Conservation (phyloP, 768 basidiomycete species). For the Boletus rubescentipes region DNA sequence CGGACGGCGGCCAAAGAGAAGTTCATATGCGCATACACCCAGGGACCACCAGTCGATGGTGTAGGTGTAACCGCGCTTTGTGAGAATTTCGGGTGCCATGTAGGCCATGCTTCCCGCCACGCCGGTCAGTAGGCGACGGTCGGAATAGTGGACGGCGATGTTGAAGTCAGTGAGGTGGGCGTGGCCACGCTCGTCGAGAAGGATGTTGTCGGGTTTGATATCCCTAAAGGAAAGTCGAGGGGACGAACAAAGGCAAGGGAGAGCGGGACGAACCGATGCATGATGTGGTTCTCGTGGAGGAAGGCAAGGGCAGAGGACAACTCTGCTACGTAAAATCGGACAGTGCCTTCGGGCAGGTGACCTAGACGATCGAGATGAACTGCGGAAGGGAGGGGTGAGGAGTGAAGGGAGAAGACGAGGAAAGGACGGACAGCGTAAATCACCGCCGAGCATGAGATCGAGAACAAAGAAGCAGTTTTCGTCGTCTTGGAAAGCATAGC, state of each 20-base stretch:
- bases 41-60: slow-evolving; percentile 98
- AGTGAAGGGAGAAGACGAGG: not conserved
- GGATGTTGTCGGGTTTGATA: slow-evolving; percentile 96
- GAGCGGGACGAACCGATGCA: slow-evolving; percentile 74
- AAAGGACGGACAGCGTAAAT: slow-evolving; percentile 74
- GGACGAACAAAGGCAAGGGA: too few relatives aligned
- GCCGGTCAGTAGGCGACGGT: slow-evolving; percentile 79
- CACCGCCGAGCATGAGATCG: slow-evolving; percentile 96
- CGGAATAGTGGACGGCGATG: slow-evolving; percentile 95
- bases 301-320: slow-evolving; percentile 85
- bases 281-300: slow-evolving; percentile 90
- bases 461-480: slow-evolving; percentile 99
- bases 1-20: slow-evolving; percentile 87
- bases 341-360: slow-evolving; percentile 69
- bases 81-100: slow-evolving; percentile 91
- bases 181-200: slow-evolving; percentile 93
- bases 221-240: slow-evolving; percentile 52
- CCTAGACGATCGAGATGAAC: slow-evolving; percentile 88
- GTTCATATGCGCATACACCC: slow-evolving; percentile 89
- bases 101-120: slow-evolving; percentile 99
- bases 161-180: slow-evolving; percentile 98
- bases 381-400: slow-evolving; percentile 32
- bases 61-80: slow-evolving; percentile 92
- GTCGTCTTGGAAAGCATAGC: slow-evolving; percentile 97
- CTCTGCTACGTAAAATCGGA: slow-evolving; percentile 89